phyloP scores from a whole-genome alignment of 148 eudicot species.

The Chenopodium suecicum region DNA sequence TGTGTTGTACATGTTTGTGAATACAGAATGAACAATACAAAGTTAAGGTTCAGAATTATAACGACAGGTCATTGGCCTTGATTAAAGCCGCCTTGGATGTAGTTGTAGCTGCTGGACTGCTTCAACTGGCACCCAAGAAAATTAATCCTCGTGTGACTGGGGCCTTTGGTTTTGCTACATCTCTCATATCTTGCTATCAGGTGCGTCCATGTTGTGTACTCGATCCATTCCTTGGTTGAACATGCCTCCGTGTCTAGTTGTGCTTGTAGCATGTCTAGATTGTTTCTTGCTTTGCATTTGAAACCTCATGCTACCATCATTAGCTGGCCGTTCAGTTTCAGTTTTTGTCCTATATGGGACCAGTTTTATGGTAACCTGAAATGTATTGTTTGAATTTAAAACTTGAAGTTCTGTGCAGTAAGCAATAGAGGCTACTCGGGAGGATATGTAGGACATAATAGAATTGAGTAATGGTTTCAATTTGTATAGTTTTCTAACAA shows the following conservation, averaged over 20 bases:
- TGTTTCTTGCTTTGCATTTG: neutral
- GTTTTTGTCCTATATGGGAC: neutral
- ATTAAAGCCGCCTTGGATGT: slow-evolving; percentile 76
- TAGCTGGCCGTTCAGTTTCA: neutral
- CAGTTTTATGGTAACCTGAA: neutral
- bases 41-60: slow-evolving; percentile 62
- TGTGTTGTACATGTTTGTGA: slow-evolving; percentile 9
- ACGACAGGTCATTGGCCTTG: slow-evolving; percentile 80
- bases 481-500: no score
- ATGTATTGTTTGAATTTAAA: no score
- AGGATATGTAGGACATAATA: no score
- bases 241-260: neutral
- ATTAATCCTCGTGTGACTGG: slow-evolving; percentile 95
- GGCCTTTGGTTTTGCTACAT: slow-evolving; percentile 75
- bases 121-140: slow-evolving; percentile 91
- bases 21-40: slow-evolving; percentile 75
- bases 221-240: neutral
- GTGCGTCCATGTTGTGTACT: slow-evolving; percentile 27
- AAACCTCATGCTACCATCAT: neutral
- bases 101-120: slow-evolving; percentile 90
- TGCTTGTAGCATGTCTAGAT: neutral
- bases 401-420: no score
- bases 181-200: slow-evolving; percentile 98
- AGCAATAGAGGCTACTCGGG: no score
- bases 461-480: no score